Base-by-base conservation (phyloP, 73 alveolate species). In the Paramecium biaurelia region DNA sequence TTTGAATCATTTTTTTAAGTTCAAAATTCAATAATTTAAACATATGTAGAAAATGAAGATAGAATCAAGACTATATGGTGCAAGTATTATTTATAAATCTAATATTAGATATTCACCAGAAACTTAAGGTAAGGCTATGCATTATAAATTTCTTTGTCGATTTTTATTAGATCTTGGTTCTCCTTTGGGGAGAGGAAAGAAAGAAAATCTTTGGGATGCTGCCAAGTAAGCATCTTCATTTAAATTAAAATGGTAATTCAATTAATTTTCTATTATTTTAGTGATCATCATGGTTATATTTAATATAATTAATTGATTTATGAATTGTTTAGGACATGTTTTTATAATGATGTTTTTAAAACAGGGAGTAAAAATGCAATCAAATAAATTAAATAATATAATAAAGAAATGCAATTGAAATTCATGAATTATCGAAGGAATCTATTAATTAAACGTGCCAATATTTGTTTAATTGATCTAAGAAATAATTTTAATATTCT, bases 241-340 rank as follows among this genome's bases (percentile, higher is more conserved):
- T 14, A 63, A 63, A 32, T 63, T 63, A 12, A 63, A 63, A 30
- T 63, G 84, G 84, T 63, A 63, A 7, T 5, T 5, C 1, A 10
- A 38, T 21, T 6, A 18, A 42, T 20, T 0, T 15, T n/a, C 32
- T 18, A 18, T 53, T 18, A 0, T 79, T 9, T 38, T 26, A 63
- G 84, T 26, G 74, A 79, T 79, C 63, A 79, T 79, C 74, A 79
- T 21, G 90, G 90, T 7, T 79, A 79, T 14, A 79, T 79, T 41
- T 35, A 79, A 43, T 79, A 30, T 47, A 79, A 79, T 47, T 24
- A 79, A 79, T 34, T 79, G 20, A 38, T 79, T 43, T 79, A 79
- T 43, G 90, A 79, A 45, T 24, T 79, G 34, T 79, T 79, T 47
- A 79, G 90, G 24, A 43, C 45, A 24, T 23, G 63, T 7, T 79